Base-by-base conservation (phyloP, 2,329 filamentous ascomycete genomes). In the Paraconiothyrium sp. region DNA sequence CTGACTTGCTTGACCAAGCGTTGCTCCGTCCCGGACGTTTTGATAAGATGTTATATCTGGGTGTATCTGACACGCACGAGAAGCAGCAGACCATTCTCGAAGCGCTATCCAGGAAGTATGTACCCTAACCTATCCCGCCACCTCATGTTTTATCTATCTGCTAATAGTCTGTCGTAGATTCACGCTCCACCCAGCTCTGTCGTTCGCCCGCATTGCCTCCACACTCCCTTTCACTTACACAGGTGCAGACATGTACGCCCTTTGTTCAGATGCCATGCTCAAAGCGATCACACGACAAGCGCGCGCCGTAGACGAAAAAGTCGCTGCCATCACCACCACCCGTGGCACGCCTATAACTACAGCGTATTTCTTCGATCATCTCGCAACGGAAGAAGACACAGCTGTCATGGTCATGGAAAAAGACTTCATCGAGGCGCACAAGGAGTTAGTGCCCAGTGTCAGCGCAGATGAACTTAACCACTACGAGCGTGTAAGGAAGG, bases 211-310 rank as follows among this genome's bases (percentile, higher is more conserved):
- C 8, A 88, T 99, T 50, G 91, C 94, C 4, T 85, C 91, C 55
- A 85, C 85, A 11, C 86, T 99, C 4, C 95, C 95, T 0, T 95
- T 97, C 76, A 98, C 94, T 2, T 99, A 97, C 81, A 99, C 95
- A 0, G 95, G 95, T 73, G 95, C 95, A 65, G 95, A 99, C 81
- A 90, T 99, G 75, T 99, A 99, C 79, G 95, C 95, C 0, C 86
- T 99, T 22, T 98, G 94, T 82, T 97, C 93, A 47, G 95, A 99
- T 78, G 93, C 95, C 55, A 99, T 99, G 95, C 90, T 99, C 69
- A 98, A 99, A 79, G 95, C 95, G 22, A 94, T 99, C 61, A 99
- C 95, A 2, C 89, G 95, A 5, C 92, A 96, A 75, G 93, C 95
- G 2, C 86, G 88, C 1, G 84, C 88, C 1, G 94, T 98, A 2